Evolutionary conservation across 805 yeast species (phyloP), one percentile per base, ranked within the genome.

Genomic region (Diddensiella caesifluorescens): DNA sequence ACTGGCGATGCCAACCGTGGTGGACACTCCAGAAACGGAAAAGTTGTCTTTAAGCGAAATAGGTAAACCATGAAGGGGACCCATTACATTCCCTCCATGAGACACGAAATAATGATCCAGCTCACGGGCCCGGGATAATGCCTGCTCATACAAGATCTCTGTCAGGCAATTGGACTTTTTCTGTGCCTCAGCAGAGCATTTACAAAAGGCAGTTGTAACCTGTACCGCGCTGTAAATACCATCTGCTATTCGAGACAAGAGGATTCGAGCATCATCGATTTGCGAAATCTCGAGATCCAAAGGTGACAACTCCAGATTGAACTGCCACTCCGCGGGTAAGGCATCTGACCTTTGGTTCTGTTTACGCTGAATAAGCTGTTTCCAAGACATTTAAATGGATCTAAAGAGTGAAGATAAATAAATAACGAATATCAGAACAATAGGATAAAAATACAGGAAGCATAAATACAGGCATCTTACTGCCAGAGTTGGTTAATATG

Each of bases 1-100:
- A 12, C 27, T 25, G 12, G 27, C 27, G 12, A 25, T 25, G 9
- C 27, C 27, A 12, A 25, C 27, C 9, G 27, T 25, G 27, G 21
- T n/a, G 12, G 21, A 9, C 18, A 12, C 29, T 13, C 46, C 49
- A 19, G 27, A 25, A 9, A 25, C 27, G 27, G 27, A 25, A 12
- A 25, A 25, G 10, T 25, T 25, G 9, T 25, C 31, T 22, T 79
- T 79, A 39, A 79, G 64, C 0, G 83, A 77, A 22, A 80, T 64
- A 2, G 86, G 87, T 22, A 80, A 61, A 3, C 87, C 87, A 51
- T 80, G 85, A 35, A 79, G 67, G 1, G 83, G 79, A 22, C 85
- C 85, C 23, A 74, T 54, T 1, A 70, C 59, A 46, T 70, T 68
- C 9, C 79, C 80, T n/a, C n/a, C n/a, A 32, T 70, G 59, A 32